A percentile compares a stretch with the other conserved stretches of the same genome.
Conservation (phyloP, 371 early-diverging fungal species). For the Apophysomyces trapeziformis region DNA sequence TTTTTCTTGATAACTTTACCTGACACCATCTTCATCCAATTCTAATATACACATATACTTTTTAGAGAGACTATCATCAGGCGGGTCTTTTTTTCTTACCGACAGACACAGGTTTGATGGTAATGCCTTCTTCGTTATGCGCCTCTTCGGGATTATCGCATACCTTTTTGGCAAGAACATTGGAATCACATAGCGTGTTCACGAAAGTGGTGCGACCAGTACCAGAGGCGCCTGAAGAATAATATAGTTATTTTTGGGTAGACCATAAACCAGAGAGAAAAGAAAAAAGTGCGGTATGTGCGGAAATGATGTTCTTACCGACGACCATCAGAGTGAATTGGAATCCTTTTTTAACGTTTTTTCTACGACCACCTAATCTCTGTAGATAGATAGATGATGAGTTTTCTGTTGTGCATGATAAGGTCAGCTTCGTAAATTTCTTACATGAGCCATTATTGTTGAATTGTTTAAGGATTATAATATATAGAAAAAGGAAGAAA, state of each 20-base stretch:
- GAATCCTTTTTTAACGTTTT: conserved; percentile 95
- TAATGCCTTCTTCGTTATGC: conserved; percentile 91
- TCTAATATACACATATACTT: conserved; percentile 51
- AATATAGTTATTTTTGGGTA: neutral
- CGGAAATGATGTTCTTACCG: conserved; percentile 10
- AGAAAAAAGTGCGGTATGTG: neutral
- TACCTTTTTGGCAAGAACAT: conserved; percentile 72
- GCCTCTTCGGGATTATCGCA: conserved; percentile 85
- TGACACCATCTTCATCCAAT: conserved; percentile 94
- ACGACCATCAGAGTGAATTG: conserved; percentile 82
- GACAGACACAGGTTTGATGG: conserved; percentile 81
- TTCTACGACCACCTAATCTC: conserved; percentile 80
- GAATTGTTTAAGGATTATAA: conserved; percentile 18
- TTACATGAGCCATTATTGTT: conserved; percentile 44
- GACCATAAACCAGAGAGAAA: conserved; percentile 9
- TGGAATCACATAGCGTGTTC: conserved; percentile 93
- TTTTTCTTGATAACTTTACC: conserved; percentile 34
- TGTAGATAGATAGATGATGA: conserved; percentile 16
- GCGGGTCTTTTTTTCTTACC: conserved; percentile 38
- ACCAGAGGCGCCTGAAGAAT: conserved; percentile 79
- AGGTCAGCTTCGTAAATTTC: conserved; percentile 9
- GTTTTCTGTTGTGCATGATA: neutral
- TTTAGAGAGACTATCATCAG: conserved; percentile 1
- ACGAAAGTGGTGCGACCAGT: conserved; percentile 98
- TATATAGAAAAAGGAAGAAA: conserved; percentile 10